Base-by-base conservation (phyloP, 2,329 filamentous ascomycete genomes). In the Atkinsonella hypoxylon region DNA sequence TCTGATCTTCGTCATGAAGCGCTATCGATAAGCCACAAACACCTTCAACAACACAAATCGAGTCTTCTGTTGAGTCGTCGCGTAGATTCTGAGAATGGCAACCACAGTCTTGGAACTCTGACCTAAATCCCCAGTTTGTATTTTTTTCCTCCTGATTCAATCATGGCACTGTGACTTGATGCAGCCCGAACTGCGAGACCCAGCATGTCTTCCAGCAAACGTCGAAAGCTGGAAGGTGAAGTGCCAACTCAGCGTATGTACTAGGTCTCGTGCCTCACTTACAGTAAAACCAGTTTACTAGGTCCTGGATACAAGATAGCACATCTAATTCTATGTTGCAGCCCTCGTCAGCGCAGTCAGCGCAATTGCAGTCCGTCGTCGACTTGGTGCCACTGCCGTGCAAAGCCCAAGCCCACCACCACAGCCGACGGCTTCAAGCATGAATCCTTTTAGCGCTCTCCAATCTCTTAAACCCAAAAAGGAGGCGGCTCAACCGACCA, bases 361-460 rank as follows among this genome's bases (percentile, higher is more conserved):
- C 53, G 66, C 67, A 6, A 55, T 69, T 18, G 63, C 66, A 34
- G 67, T 66, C 52, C 61, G 65, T 13, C 61, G 66, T 31, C 63
- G 59, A 11, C 55, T 61, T 17, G 56, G 51, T 15, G 55, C 53
- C 15, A 52, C 54, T 26, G 51, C 51, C 45, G 55, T 54, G 11
- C 41, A 38, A 30, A 53, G 20, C 46, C 32, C 38, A 43, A 20
- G 13, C 41, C 51, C 15, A 26, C 45, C 55, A 22, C 61, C 62
- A 5, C 56, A 60, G 32, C 49, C 55, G 15, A 26, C 51, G 30
- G 45, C 51, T 12, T 55, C 51, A 20, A 59, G 55, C 45, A 50
- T 55, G 45, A 66, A 66, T 53, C 60, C 62, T 3, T 66, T 64
- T 47, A 63, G 55, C 2, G 58, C 59, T 4, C 53, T 66, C 30